Base-by-base conservation (phyloP, 257 asterid species). In the Echites panduratus region DNA sequence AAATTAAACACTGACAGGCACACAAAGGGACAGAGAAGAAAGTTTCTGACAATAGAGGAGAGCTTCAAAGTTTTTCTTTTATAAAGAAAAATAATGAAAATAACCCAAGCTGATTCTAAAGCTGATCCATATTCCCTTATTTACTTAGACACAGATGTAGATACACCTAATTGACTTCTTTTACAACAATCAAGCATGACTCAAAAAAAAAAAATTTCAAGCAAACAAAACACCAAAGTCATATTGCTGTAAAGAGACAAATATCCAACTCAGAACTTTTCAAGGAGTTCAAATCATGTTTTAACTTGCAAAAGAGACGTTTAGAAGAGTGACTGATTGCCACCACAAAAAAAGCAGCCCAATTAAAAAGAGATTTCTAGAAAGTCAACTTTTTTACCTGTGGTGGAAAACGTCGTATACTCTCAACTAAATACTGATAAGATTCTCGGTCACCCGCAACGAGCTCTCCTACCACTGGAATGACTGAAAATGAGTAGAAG, bases 401-500 rank as follows among this genome's bases (percentile, higher is more conserved):
- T 26, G 87, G 67, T 41, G 98, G 98, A 68, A 94, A 94, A 35
- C 90, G 93, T 35, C 97, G 97, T 73, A 86, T 71, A 58, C 97
- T 91, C 86, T 94, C 97, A 70, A 91, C 97, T 75, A 94, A 79
- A 79, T 94, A 87, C 74, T 91, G 89, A 79, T 91, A 91, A 77
- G 99, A 87, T 62, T 84, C 90, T 63, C 97, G 90, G 82, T 94
- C 99, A 65, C 96, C 93, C 6, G 95, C 90, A 71, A 94, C 95
- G 54, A 88, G 79, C 84, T 91, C 88, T 72, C 97, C 99, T 14
- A 94, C 24, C 24, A 86, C 84, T 5, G 99, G 99, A 75, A 91
- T 89, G 72, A 91, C 89, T 47, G 97, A 86, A 89, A 91, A 94
- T 16, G 99, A 89, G 84, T 94, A 94, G 67, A 76, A 73, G 78